Evolutionary conservation across 2,329 filamentous ascomycete genomes (phyloP), one percentile per base, ranked within the genome.

Genomic region (Hypoxylon rubiginosum): DNA sequence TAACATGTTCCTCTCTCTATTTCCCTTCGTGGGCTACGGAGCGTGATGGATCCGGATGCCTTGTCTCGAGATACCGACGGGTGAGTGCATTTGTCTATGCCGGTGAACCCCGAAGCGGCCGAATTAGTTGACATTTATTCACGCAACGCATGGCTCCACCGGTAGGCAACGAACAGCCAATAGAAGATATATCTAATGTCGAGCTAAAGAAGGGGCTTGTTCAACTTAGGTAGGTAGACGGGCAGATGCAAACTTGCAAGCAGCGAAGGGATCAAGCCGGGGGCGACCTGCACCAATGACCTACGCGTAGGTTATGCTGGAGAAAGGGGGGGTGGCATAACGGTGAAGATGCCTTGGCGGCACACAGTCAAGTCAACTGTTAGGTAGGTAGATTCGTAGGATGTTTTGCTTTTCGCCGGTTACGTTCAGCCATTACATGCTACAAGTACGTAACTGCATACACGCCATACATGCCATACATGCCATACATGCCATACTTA

Each of bases 261-360:
- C 41, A 45, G 43, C 39, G 13, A 68, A 60, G 58, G 36, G 58
- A 46, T 34, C 30, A 21, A 39, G 36, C 17, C 34, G 59, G 53
- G 49, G 58, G n/a, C 26, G 45, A 58, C 39, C 43, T 43, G 52
- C 19, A 34, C 56, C 66, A 66, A 68, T 66, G 56, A 36, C 15
- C 11, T 55, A 46, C 36, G 34, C 53, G 28, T 61, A 55, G 28
- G 36, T 45, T 24, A 48, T 4, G 30, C n/a, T n/a, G n/a, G n/a
- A n/a, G n/a, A n/a, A n/a, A n/a, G 32, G 32, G 32, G 32, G 32
- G 32, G 58, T 49, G 49, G 39, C 32, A 45, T 62, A 59, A 59
- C 60, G 58, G 57, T 62, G 53, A 66, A 62, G 60, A 64, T 46
- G 21, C 11, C 59, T 66, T 66, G 66, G 63, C 60, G 11, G 34